Conservation (phyloP, 805 yeast genomes). For the Candida golubevii region DNA sequence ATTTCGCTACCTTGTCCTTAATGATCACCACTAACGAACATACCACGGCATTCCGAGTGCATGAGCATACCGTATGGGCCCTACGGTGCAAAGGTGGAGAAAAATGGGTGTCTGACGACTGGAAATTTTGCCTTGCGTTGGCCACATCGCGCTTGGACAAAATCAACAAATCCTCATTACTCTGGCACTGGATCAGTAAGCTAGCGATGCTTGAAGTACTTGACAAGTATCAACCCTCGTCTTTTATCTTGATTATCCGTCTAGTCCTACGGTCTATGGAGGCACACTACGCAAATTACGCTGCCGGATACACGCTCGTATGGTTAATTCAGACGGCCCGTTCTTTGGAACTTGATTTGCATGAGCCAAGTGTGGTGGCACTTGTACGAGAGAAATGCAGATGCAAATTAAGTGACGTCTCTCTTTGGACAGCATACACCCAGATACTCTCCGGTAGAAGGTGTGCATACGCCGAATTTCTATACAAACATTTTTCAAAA, state of each 20-base stretch:
- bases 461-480: background rate
- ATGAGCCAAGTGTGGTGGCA: slow-evolving; percentile 1
- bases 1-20: slow-evolving; percentile 31
- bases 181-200: slow-evolving; percentile 30
- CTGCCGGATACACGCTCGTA: slow-evolving; percentile 30
- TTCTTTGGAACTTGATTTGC: slow-evolving; percentile 9
- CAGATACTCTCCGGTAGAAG: slow-evolving; percentile 1
- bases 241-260: slow-evolving; percentile 7
- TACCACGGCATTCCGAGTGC: slow-evolving; percentile 27
- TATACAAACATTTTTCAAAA: background rate
- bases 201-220: slow-evolving; percentile 15
- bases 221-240: background rate
- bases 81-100: slow-evolving; percentile 1
- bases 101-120: slow-evolving; percentile 1
- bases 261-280: slow-evolving; percentile 27
- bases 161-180: slow-evolving; percentile 38
- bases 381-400: slow-evolving; percentile 9
- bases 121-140: slow-evolving; percentile 24
- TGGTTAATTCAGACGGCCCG: slow-evolving; percentile 22
- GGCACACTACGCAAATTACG: slow-evolving; percentile 37
- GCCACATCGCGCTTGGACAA: slow-evolving; percentile 29
- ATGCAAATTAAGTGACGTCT: slow-evolving; percentile 14
- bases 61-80: slow-evolving; percentile 21
- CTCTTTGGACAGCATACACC: slow-evolving; percentile 17
- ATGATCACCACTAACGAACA: slow-evolving; percentile 38